Evolutionary conservation across 176 grass and related monocot species (phyloP).

Genomic region (Leersia perrieri): DNA sequence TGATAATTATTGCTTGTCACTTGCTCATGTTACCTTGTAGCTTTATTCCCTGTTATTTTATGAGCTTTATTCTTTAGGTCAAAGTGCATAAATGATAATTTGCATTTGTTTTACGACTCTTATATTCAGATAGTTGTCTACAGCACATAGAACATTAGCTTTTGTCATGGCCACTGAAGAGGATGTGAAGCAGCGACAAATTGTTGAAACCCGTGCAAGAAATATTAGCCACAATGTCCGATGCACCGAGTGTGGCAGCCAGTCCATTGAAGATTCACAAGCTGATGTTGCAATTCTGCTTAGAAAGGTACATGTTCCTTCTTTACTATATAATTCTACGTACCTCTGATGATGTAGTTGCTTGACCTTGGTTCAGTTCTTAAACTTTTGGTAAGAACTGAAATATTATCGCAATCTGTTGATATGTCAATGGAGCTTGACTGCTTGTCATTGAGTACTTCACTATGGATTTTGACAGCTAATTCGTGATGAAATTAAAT

Average conservation of each 20-base stretch:
- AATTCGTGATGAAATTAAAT: slow-evolving; percentile 77
- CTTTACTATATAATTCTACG: background rate
- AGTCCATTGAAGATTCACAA: slow-evolving; percentile 97
- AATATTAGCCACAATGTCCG: slow-evolving; percentile 94
- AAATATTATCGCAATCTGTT: background rate
- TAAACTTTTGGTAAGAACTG: background rate
- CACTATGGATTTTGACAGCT: slow-evolving; percentile 49
- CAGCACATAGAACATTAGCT: background rate
- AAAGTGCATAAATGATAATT: background rate
- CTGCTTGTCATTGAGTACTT: background rate
- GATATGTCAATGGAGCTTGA: background rate
- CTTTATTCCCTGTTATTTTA: background rate
- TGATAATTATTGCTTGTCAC: background rate
- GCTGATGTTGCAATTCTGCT: slow-evolving; percentile 94
- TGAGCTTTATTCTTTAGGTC: background rate
- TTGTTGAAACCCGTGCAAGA: slow-evolving; percentile 70
- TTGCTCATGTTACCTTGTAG: background rate
- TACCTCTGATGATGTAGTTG: background rate
- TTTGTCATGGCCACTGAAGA: slow-evolving; percentile 67
- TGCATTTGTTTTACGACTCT: background rate
- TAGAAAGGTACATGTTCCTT: slow-evolving; percentile 57
- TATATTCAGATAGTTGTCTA: background rate
- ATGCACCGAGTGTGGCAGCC: slow-evolving; percentile 94
- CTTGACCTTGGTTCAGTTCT: background rate
- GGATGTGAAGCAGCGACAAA: slow-evolving; percentile 71